phyloP scores from a whole-genome alignment of 192 early-diverging fungal species.

The Coemansia sp. region DNA sequence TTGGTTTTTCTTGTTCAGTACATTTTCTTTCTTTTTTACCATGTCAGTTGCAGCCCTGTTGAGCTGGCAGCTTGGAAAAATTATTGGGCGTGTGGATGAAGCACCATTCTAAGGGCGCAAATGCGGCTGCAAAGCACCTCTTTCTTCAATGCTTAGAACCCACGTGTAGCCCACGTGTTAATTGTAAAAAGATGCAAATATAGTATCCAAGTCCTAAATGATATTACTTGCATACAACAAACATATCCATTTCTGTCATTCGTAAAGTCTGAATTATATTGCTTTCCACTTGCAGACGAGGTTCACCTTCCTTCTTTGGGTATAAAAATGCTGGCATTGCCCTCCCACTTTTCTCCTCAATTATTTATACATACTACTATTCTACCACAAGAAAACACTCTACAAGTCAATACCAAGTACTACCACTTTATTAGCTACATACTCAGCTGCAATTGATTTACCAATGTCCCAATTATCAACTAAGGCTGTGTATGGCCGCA shows the following conservation, averaged over 20 bases:
- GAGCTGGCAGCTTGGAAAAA: neutral
- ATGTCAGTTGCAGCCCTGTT: neutral
- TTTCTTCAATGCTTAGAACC: neutral
- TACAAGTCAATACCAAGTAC: no score
- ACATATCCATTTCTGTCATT: neutral
- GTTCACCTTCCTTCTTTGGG: neutral
- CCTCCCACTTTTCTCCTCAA: neutral
- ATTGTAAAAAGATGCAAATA: neutral
- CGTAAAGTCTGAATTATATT: neutral
- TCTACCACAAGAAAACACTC: neutral
- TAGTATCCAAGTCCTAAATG: neutral
- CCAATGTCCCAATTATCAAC: neutral
- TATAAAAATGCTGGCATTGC: neutral
- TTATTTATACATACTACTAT: neutral
- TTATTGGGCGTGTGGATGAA: neutral
- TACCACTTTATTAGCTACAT: neutral
- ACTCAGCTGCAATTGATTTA: neutral
- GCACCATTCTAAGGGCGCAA: neutral
- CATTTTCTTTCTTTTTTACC: no score
- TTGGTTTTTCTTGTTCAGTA: no score
- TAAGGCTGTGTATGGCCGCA: neutral
- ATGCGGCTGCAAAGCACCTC: neutral
- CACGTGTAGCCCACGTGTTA: neutral
- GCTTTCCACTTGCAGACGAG: neutral
- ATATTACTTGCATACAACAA: neutral